phyloP scores from a whole-genome alignment of 371 early-diverging fungal genomes.

The Basidiobolus heterosporus region DNA sequence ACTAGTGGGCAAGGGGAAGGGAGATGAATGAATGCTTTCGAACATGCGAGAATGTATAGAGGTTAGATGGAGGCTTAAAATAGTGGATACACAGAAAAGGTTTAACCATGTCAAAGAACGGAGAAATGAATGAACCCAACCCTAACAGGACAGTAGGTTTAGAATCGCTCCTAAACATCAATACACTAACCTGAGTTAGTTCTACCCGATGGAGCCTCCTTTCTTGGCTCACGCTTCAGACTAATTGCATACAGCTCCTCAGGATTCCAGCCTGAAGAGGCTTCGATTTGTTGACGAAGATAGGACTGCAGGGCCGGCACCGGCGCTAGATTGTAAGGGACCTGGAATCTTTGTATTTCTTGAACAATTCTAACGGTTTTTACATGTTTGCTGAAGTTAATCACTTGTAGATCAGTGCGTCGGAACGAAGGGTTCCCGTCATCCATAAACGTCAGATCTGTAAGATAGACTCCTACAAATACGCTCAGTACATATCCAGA shows the following conservation, averaged over 20 bases:
- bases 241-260: neutral
- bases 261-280: neutral
- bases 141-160: too few species aligned
- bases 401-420: slow-evolving; percentile 13
- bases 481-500: neutral
- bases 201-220: neutral
- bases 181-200: too few species aligned
- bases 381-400: slow-evolving; percentile 71
- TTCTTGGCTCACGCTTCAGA: neutral
- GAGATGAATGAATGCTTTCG: too few species aligned
- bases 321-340: slow-evolving; percentile 30
- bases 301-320: neutral
- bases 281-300: neutral
- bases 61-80: too few species aligned
- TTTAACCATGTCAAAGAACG: too few species aligned
- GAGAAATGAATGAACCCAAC: too few species aligned
- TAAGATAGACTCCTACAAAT: slow-evolving; percentile 36
- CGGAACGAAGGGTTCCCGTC: slow-evolving; percentile 27
- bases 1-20: too few species aligned
- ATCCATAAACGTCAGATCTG: slow-evolving; percentile 73
- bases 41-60: too few species aligned
- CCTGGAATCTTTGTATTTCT: slow-evolving; percentile 68
- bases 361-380: slow-evolving; percentile 42
- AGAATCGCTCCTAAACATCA: too few species aligned
- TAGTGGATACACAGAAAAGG: too few species aligned